Conservation (phyloP, 2,329 filamentous ascomycete genomes). For the Apiospora koreana region DNA sequence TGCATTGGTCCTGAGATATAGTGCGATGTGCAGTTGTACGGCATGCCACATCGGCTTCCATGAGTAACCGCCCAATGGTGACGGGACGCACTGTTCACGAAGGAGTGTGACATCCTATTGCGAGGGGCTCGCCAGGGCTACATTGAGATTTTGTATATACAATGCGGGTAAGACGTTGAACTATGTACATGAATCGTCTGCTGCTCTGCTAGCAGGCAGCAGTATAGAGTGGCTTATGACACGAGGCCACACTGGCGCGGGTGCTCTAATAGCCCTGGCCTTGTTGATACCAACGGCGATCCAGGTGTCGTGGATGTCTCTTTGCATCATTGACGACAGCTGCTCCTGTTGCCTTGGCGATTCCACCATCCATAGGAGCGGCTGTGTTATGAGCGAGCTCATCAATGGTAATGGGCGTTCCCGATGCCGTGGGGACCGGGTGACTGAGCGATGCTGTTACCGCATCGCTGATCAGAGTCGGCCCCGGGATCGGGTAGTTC, state of each 20-base stretch:
- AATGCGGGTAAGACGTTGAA: background rate
- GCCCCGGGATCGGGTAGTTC: slow-evolving; percentile 16
- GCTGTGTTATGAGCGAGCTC: background rate
- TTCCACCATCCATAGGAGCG: background rate
- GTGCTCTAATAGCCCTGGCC: background rate
- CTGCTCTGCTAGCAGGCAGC: background rate
- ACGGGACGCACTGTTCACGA: too few species aligned
- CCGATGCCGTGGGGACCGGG: slow-evolving; percentile 13
- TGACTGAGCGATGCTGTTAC: slow-evolving; percentile 11
- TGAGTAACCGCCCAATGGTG: too few species aligned
- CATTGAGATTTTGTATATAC: background rate
- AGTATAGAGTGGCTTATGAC: background rate
- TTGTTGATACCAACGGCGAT: slow-evolving; percentile 7
- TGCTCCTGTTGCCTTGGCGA: background rate
- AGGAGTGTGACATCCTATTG: too few species aligned
- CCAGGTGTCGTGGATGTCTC: background rate
- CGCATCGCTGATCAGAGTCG: slow-evolving; percentile 16
- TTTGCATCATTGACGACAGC: background rate
- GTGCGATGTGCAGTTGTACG: background rate
- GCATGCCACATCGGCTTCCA: background rate
- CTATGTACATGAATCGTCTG: background rate
- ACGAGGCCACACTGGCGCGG: too few species aligned
- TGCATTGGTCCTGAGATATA: background rate
- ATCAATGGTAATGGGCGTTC: slow-evolving; percentile 5
- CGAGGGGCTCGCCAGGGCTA: background rate